Base-by-base conservation (phyloP, 2,329 filamentous ascomycete genomes). In the Penicillium sp. region DNA sequence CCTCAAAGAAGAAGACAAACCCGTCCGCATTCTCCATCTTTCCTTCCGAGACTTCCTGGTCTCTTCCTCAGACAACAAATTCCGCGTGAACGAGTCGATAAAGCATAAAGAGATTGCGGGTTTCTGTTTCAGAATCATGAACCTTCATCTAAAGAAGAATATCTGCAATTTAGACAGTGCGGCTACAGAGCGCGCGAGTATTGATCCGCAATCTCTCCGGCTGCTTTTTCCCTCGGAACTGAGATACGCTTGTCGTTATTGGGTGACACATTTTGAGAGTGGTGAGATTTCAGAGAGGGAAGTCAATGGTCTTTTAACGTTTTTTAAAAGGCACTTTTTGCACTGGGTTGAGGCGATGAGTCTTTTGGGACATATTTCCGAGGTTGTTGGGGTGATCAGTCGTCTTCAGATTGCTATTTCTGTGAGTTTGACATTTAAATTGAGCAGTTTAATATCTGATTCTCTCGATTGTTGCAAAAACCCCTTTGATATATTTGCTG, bases 31-130 rank as follows among this genome's bases (percentile, higher is more conserved):
- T n/a, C 53, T 68, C 9, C 67, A 69, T 52, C 55, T 63, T 51
- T 71, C 66, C 48, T 72, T 71, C 46, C 62, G 63, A 18, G 67
- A 73, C 42, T 72, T 69, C 47, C 54, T 72, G 2, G 52, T 70
- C 33, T 33, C 61, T 10, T 24, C 47, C 11, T 33, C 14, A 14
- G 19, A 59, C 39, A 65, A 52, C 55, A 37, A 18, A 21, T 56
- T 72, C 61, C 48, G 56, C 57, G 62, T 72, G 54, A 43, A 73
- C 45, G 63, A 71, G 56, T 59, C 51, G 48, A 31, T 10, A 10
- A 50, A 34, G 10, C 52, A 65, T 7, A 34, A 46, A 29, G 29
- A 49, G 0, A 53, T 63, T n/a, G 37, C 53, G 4, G 1, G 5
- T 1, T n/a, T 2, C 5, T 60, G 52, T 51, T 53, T 63, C 19